phyloP scores from a whole-genome alignment of 495 filamentous ascomycete genomes.

The Penicillium steckii region DNA sequence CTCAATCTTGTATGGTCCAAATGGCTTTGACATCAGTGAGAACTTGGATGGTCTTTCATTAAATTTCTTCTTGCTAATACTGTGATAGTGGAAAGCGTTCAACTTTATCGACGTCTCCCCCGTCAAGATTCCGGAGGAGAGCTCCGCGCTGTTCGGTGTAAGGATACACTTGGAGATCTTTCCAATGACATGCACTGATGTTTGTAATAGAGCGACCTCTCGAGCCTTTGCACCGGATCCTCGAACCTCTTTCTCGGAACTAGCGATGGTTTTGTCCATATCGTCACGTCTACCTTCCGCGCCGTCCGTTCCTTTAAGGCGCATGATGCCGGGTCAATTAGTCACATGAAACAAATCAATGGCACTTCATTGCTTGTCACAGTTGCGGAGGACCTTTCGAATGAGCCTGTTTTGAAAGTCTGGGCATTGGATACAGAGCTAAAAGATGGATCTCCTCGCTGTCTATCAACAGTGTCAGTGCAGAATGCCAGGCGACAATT shows the following conservation, averaged over 20 bases:
- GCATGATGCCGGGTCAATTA: constrained; percentile 74
- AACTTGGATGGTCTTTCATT: no score
- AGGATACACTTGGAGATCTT: constrained; percentile 33
- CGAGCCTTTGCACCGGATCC: constrained; percentile 77
- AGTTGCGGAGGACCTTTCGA: constrained; percentile 80
- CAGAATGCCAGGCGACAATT: constrained; percentile 93
- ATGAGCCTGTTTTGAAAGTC: constrained; percentile 86
- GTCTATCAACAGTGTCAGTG: constrained; percentile 77
- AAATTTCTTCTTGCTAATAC: constrained; percentile 7
- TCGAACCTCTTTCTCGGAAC: constrained; percentile 88
- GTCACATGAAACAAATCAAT: constrained; percentile 92
- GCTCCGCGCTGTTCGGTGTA: constrained; percentile 61
- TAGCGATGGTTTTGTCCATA: constrained; percentile 78
- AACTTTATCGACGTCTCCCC: constrained; percentile 96
- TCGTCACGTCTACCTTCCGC: constrained; percentile 84
- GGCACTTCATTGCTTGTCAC: constrained; percentile 86
- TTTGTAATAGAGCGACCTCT: constrained; percentile 55
- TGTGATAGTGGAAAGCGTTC: constrained; percentile 89
- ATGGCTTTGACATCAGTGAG: constrained; percentile 52
- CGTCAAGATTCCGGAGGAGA: constrained; percentile 76
- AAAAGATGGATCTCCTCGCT: constrained; percentile 85
- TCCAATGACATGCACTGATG: constrained; percentile 6
- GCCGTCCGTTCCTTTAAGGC: constrained; percentile 82
- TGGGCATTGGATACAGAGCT: constrained; percentile 96
- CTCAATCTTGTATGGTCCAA: constrained; percentile 36